Evolutionary conservation across 1,139 yeast genomes (phyloP), one percentile per base, ranked within the genome.

Genomic region (Kodamaea ohmeri): DNA sequence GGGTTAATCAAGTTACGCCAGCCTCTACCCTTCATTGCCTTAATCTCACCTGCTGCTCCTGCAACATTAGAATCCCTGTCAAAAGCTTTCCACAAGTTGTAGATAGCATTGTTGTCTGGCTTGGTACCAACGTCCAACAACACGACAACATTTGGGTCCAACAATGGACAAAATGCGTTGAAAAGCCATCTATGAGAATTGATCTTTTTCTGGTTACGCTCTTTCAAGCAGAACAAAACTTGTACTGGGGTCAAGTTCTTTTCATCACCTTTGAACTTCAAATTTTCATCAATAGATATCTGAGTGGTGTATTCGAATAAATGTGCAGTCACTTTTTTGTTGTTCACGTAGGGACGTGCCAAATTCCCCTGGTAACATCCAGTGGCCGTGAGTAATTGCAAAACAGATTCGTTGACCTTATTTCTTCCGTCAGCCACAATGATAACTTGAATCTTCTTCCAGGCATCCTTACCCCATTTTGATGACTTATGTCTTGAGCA

Each of bases 1-100:
- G 98, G 98, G 56, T 90, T 92, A 21, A 87, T 62, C 47, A 92
- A 67, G 46, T 88, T 86, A 18, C 67, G 56, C 76, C 96, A 87
- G 13, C 81, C 84, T 55, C 80, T 84, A 32, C 97, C 97, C 51
- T 85, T 87, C 86, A 90, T 84, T 1, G 97, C 89, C 46, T 84
- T 85, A 55, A 92, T 89, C 61, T 92, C 97, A 44, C 98, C 98
- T 13, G 97, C 96, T 1, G 96, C 97, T 48, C 97, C 98, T 1
- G 96, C 98, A 40, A 90, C 96, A 53, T 90, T 89, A 1, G 97
- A 88, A 58, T 92, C 97, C 51, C 83, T 76, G 58, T 92, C 97
- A 58, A 92, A 92, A 0, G 96, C 95, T 61, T 92, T 92, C 98
- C 98, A 92, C 45, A 92, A 68, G 50, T 89, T 92, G 55, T 92